Evolutionary conservation across 306 rosid species (phyloP).

Genomic region (Clitoria ternatea): DNA sequence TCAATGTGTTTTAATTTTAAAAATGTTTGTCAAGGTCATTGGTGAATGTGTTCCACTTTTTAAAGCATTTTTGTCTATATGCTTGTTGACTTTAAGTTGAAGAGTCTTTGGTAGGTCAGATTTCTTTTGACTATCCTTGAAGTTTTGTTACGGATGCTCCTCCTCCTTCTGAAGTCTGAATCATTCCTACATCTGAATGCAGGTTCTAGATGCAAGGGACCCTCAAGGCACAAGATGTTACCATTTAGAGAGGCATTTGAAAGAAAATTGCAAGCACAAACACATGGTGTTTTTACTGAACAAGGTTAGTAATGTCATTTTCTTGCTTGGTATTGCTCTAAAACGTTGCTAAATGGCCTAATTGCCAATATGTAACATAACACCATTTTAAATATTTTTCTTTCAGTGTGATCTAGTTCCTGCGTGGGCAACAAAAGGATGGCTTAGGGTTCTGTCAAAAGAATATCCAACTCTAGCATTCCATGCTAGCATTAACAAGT

Average conservation of each 20-base stretch:
- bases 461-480: slow-evolving; percentile 94
- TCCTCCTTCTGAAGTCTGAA: neutral
- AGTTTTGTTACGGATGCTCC: neutral
- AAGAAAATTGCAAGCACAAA: slow-evolving; percentile 85
- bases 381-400: slow-evolving; percentile 6
- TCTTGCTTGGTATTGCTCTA: neutral
- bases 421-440: slow-evolving; percentile 91
- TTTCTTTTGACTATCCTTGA: neutral
- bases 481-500: slow-evolving; percentile 91
- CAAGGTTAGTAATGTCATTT: slow-evolving; percentile 47
- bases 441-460: slow-evolving; percentile 83
- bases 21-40: neutral
- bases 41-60: neutral
- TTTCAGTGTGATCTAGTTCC: slow-evolving; percentile 84
- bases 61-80: neutral
- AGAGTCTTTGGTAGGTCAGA: neutral
- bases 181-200: slow-evolving; percentile 25
- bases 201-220: slow-evolving; percentile 97
- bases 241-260: slow-evolving; percentile 94
- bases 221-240: slow-evolving; percentile 92
- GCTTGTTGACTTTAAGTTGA: slow-evolving; percentile 1
- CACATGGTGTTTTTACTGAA: slow-evolving; percentile 84
- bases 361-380: neutral
- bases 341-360: neutral
- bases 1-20: neutral